Evolutionary conservation across 495 filamentous ascomycete species (phyloP), one percentile per base, ranked within the genome.

Genomic region (Aspergillus bertholletiae): DNA sequence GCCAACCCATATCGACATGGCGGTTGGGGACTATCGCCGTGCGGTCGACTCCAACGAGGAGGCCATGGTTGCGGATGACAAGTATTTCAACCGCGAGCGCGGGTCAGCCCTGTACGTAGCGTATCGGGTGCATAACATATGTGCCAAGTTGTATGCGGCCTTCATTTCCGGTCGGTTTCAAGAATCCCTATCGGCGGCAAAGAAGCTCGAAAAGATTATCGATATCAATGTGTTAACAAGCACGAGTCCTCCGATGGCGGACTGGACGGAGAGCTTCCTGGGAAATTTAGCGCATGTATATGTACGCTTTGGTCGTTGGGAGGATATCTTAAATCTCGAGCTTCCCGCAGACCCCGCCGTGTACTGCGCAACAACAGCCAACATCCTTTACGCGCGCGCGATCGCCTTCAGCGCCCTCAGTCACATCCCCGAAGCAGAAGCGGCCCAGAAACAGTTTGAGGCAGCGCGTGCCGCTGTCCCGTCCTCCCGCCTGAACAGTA

Each of bases 181-280:
- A 21, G 67, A 76, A 11, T 76, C 84, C 0, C 62, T 87, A 1
- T 78, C 82, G 18, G 80, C 81, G 0, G 70, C 76, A 0, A 49
- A 58, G 9, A 66, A 67, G 7, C 72, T 86, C 45, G 83, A 86
- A 58, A 51, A 56, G 0, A 75, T 77, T 4, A 62, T 88, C 18
- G 71, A 84, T 0, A 82, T 84, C 22, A 71, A 74, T 0, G 56
- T 88, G 3, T 73, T 88, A 1, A 76, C 79, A 3, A 71, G 84
- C 23, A 56, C 79, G 49, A 82, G 80, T 0, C 84, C 85, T 0
- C 82, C 84, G 4, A 83, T 88, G 81, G 84, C 83, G 0, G 82
- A 87, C 61, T 88, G 84, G 84, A 61, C 87, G 2, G 85, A 88
- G 58, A 73, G 72, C 0, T 87, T 86, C 59, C 55, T 81, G 20